Conservation (phyloP, 1,284 basidiomycete species). For the Thecaphora thlaspeos region DNA sequence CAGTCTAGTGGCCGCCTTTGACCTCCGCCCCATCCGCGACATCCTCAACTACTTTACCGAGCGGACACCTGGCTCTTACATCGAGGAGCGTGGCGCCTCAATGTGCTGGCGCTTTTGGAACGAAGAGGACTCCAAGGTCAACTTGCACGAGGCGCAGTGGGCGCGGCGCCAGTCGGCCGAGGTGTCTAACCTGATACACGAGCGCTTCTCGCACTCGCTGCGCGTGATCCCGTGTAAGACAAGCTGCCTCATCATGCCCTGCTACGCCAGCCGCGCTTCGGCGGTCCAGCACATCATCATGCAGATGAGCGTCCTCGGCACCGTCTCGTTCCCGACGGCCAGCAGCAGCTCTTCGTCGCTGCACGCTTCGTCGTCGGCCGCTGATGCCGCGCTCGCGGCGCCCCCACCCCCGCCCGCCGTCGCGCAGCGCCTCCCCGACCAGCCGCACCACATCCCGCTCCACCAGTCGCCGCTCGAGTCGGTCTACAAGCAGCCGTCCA, state of each 20-base stretch:
- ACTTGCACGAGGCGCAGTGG: constrained; percentile 69
- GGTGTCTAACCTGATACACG: constrained; percentile 80
- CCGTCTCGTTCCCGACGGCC: constrained; percentile 5
- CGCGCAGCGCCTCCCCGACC: constrained; percentile 26
- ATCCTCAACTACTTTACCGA: constrained; percentile 76
- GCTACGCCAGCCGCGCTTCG: constrained; percentile 75
- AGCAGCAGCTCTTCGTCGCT: constrained; percentile 10
- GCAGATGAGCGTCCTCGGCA: constrained; percentile 35
- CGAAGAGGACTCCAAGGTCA: constrained; percentile 58
- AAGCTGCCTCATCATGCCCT: constrained; percentile 73
- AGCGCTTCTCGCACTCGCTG: constrained; percentile 53
- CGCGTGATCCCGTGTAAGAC: constrained; percentile 47
- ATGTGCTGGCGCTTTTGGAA: constrained; percentile 81
- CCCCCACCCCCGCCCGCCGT: constrained; percentile 16
- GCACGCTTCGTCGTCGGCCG: too few species aligned
- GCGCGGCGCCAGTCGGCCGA: constrained; percentile 80
- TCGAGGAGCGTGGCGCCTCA: constrained; percentile 80
- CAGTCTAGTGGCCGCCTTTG: constrained; percentile 74
- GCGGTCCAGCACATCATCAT: constrained; percentile 64
- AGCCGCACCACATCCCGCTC: constrained; percentile 12
- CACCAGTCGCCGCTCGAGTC: constrained; percentile 21
- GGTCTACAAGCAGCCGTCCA: constrained; percentile 47
- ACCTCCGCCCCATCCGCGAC: constrained; percentile 73
- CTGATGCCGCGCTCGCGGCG: too few species aligned
- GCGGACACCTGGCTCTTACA: constrained; percentile 77